These are phyloP conservation scores for Russula dissimulans DNA, from an alignment of 768 basidiomycete genomes.

Conservation along the genomic window DNA sequence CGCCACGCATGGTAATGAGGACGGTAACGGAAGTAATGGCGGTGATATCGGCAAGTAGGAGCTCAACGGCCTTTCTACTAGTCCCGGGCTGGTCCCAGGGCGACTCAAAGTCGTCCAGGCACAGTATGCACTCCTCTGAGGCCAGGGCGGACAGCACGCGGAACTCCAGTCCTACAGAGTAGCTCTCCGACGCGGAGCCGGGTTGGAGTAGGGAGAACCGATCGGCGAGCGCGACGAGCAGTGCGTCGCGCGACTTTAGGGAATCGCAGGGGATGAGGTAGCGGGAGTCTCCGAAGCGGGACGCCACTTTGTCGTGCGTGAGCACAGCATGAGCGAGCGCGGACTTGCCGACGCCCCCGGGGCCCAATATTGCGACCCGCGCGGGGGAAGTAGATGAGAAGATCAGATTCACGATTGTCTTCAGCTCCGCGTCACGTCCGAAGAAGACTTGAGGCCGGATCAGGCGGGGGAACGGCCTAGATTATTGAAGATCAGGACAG, in stretches of 20 bases:
- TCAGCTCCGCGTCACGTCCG: conserved; percentile 12
- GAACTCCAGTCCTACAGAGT: not conserved
- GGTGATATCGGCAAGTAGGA: conserved; percentile 4
- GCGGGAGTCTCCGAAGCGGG: conserved; percentile 21
- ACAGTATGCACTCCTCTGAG: conserved; percentile 24
- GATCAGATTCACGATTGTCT: conserved; percentile 1
- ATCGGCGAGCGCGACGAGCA: conserved; percentile 23
- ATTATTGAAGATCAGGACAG: not conserved
- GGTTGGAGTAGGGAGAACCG: conserved; percentile 18
- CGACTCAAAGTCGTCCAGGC: conserved; percentile 36
- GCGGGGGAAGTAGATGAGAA: not conserved
- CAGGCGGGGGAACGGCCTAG: conserved; percentile 2
- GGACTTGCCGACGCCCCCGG: conserved; percentile 35
- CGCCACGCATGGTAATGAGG: conserved; percentile 11
- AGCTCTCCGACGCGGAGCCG: not conserved
- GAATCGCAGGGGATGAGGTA: conserved; percentile 31
- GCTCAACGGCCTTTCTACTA: conserved; percentile 6
- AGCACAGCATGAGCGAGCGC: conserved; percentile 29
- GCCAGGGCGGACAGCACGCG: conserved; percentile 7
- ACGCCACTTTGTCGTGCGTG: conserved; percentile 21
- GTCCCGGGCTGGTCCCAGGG: conserved; percentile 26
- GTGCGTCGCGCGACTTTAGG: conserved; percentile 5
- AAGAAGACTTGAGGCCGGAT: conserved; percentile 13
- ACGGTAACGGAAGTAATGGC: conserved; percentile 11
- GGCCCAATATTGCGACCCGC: conserved; percentile 21